A percentile compares a stretch with the other conserved stretches of the same genome.
Evolutionary conservation across 176 grass and related monocot species (phyloP).

Genomic region (Aegilops sharonensis): DNA sequence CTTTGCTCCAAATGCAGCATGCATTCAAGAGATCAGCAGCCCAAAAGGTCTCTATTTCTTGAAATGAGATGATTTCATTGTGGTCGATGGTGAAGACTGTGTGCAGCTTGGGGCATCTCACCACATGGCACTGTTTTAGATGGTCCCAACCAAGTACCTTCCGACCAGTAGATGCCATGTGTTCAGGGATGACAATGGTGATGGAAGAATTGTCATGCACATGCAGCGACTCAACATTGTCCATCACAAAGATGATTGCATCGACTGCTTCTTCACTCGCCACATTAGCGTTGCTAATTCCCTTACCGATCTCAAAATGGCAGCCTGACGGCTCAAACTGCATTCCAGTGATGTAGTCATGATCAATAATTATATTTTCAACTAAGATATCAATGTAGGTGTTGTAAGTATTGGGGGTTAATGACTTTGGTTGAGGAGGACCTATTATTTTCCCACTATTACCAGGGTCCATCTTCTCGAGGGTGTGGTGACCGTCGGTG

Average conservation of each 20-base stretch:
- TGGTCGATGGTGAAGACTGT: neutral
- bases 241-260: neutral
- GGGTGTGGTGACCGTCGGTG: too few species aligned
- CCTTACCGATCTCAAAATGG: too few species aligned
- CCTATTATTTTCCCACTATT: neutral
- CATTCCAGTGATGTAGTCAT: too few species aligned
- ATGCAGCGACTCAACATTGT: neutral
- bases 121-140: too few species aligned
- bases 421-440: too few species aligned
- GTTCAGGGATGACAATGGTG: neutral
- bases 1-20: neutral
- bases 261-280: neutral
- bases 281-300: too few species aligned
- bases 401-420: neutral
- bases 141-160: too few species aligned
- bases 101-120: neutral
- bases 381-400: neutral
- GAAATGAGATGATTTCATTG: rapidly evolving
- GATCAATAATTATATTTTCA: too few species aligned
- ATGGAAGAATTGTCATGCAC: neutral
- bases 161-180: neutral
- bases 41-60: neutral
- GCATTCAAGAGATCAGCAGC: neutral
- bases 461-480: neutral
- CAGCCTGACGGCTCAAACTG: too few species aligned